A percentile compares a stretch with the other conserved stretches of the same genome.
Conservation (phyloP, 208 protist genomes). For the Leishmania tarentolae region DNA sequence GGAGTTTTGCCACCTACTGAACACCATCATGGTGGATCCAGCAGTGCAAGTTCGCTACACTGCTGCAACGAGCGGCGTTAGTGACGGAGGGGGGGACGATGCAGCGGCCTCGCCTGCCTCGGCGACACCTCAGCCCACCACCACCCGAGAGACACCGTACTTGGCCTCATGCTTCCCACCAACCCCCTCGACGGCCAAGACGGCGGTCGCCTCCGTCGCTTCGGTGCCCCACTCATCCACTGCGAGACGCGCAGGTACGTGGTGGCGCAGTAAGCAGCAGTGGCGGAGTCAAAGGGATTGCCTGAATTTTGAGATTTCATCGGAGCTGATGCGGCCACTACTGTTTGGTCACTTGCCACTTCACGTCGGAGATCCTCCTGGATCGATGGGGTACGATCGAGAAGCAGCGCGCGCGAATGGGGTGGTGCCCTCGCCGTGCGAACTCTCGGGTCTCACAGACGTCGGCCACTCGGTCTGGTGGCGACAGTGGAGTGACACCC, state of each 20-base stretch:
- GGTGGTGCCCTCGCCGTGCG: not conserved
- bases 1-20: constrained; percentile 57
- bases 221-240: not conserved
- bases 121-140: not conserved
- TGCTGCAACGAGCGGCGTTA: not conserved
- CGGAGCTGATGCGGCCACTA: constrained; percentile 26
- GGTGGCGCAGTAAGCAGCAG: constrained; percentile 5
- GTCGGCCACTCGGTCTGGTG: not conserved
- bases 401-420: not conserved
- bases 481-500: not conserved
- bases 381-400: constrained; percentile 18
- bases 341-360: constrained; percentile 30
- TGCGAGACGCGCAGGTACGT: constrained; percentile 1
- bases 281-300: constrained; percentile 5
- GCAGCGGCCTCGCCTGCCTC: not conserved
- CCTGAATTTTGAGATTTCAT: constrained; percentile 28
- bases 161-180: not conserved
- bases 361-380: constrained; percentile 31
- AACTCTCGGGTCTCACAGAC: too few species aligned
- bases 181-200: not conserved
- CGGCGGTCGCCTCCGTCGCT: not conserved
- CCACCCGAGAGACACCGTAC: not conserved
- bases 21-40: constrained; percentile 77
- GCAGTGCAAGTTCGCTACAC: constrained; percentile 45
- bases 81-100: not conserved